Conservation (phyloP, 1,139 yeast species). For the Hemisphaericaspora xylanilytica region DNA sequence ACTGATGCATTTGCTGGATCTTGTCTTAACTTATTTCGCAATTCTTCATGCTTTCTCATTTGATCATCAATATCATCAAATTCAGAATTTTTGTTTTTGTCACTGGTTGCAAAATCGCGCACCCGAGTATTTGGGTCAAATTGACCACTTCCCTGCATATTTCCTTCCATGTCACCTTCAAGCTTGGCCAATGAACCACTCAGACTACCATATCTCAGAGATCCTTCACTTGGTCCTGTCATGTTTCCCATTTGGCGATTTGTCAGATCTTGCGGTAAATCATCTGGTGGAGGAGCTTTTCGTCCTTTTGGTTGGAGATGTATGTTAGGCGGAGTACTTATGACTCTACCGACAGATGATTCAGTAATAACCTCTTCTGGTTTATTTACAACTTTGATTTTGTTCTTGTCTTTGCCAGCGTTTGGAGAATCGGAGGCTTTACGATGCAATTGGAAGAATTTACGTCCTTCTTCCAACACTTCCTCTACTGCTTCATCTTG, state of each 20-base stretch:
- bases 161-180: neutral
- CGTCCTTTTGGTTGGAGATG: conserved; percentile 1
- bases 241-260: conserved; percentile 16
- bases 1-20: conserved; percentile 17
- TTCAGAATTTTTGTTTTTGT: neutral
- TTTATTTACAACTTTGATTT: neutral
- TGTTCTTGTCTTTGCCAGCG: neutral
- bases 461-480: conserved; percentile 13
- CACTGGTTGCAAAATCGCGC: conserved; percentile 1
- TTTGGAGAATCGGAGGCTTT: neutral
- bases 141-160: too few species aligned
- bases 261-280: conserved; percentile 26
- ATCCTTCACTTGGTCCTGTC: conserved; percentile 12
- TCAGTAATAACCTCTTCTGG: conserved; percentile 14
- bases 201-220: conserved; percentile 5
- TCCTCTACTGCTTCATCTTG: conserved; percentile 8
- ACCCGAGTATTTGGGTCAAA: neutral
- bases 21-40: conserved; percentile 8
- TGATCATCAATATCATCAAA: conserved; percentile 12
- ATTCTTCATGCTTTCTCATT: conserved; percentile 10
- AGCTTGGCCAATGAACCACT: neutral
- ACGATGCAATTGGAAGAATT: conserved; percentile 6
- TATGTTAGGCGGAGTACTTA: conserved; percentile 29
- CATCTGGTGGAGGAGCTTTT: conserved; percentile 22
- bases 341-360: conserved; percentile 31